These are phyloP conservation scores for Platanthera guangdongensis DNA, from an alignment of 106 monocot species.

Conservation along the genomic window DNA sequence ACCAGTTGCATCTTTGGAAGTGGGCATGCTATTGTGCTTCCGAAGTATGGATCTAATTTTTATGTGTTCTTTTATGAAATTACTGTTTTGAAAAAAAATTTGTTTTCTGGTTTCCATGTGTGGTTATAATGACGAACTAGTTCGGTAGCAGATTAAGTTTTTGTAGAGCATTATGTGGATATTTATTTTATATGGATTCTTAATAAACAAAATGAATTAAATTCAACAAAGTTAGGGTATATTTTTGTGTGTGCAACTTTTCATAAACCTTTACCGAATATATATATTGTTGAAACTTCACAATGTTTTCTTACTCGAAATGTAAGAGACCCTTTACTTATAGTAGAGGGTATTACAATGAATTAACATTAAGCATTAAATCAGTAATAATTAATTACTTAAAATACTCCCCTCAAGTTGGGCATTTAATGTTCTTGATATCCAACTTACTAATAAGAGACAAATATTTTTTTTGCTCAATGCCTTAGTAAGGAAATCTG, in stretches of 20 bases:
- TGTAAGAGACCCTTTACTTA: too few relatives aligned
- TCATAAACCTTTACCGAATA: not conserved
- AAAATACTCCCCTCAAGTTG: too few relatives aligned
- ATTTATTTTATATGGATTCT: not conserved
- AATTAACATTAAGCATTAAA: too few relatives aligned
- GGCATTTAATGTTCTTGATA: too few relatives aligned
- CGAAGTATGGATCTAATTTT: conserved; percentile 41
- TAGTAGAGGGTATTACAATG: too few relatives aligned
- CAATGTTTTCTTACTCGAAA: too few relatives aligned
- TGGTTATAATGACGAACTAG: not conserved
- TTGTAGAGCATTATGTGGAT: not conserved
- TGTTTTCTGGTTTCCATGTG: not conserved
- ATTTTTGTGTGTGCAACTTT: not conserved
- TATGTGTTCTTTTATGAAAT: not conserved
- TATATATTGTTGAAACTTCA: not conserved
- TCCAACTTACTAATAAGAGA: too few relatives aligned
- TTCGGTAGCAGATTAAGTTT: not conserved
- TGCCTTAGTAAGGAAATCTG: too few relatives aligned
- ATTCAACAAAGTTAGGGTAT: not conserved
- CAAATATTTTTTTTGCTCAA: too few relatives aligned
- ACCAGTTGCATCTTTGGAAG: conserved; percentile 84
- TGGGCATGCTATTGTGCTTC: conserved; percentile 91
- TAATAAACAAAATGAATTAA: not conserved
- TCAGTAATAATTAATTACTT: too few relatives aligned
- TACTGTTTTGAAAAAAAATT: not conserved